Base-by-base conservation (phyloP, 108 stramenopile species). In the Pseudonitzschia pungens region DNA sequence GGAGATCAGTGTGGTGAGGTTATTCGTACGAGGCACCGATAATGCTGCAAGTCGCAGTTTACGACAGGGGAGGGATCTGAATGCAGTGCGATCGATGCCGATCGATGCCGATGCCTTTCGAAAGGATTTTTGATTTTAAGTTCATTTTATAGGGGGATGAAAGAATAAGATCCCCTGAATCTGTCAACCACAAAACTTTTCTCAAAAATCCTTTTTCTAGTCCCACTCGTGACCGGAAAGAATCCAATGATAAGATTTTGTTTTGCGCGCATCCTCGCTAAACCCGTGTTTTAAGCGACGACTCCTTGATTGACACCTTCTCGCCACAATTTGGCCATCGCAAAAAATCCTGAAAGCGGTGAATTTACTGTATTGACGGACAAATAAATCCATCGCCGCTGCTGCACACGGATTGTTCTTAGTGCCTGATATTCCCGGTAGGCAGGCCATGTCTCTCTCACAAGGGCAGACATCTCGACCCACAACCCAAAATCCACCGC, bases 71-170 rank as follows among this genome's bases (percentile, higher is more conserved):
- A n/a, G n/a, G n/a, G 36, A 36, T 36, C 6, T 6, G 36, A 36
- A 36, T 36, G 36, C 54, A 55, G 20, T 22, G 9, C 54, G 54
- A 55, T 55, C 54, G 54, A 55, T 55, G 54, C 54, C 54, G 54
- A 55, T 55, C 54, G 54, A 55, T 55, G 54, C 54, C 54, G 54
- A 55, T 55, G 54, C 54, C 54, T 55, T 55, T 55, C 54, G 54
- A 55, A 55, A 55, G 54, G 54, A 55, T 55, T 24, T 55, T 55
- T 10, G 54, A 55, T n/a, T n/a, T n/a, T 24, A 48, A 18, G 10
- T 18, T 14, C 14, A 14, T 10, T 10, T 48, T 48, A 4, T 4
- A 11, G 45, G 45, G 14, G 45, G 18, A 48, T 10, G 16, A 48
- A 6, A 6, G 4, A 36, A 36, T 5, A 5, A 2, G 6, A 36